Evolutionary conservation across 495 filamentous ascomycete species (phyloP), one percentile per base, ranked within the genome.

Genomic region (Penicillium silybi): DNA sequence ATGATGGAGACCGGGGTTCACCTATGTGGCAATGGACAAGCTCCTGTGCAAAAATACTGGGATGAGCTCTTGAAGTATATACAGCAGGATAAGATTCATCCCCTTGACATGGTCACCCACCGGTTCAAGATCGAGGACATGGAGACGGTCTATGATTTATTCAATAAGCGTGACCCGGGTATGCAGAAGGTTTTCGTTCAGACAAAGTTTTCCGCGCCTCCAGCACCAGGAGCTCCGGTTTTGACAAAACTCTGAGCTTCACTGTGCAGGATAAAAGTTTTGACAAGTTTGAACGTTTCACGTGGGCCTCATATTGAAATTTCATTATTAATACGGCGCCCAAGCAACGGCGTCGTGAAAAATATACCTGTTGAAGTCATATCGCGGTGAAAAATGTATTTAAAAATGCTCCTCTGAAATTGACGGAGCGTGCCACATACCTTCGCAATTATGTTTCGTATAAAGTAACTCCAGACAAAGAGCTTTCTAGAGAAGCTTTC

Each of bases 11-110:
- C 54, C 16, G 88, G 89, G 17, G 82, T 92, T 54, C 80, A 81
- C 0, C 75, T 92, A 18, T 84, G 85, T 48, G 87, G 89, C 38
- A 87, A 88, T 61, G 88, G 89, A 2, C 89, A 92, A 65, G 84
- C 86, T 2, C 87, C 87, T 0, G 87, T 92, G 4, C 87, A 90
- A 45, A 78, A 80, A 49, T 91, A 92, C 67, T 91, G 85, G 87
- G 71, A 85, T 23, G 72, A 87, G 0, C 67, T 91, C 35, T 70
- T 89, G 23, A 64, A 75, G 48, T 82, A 78, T 80, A 83, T 91
- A 39, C 72, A 80, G 62, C 63, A 62, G 1, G 83, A 82, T 16
- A 71, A 82, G 46, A 81, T 90, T 32, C 82, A 92, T 41, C 86
- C 88, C 1, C 63, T 80, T 0, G 81, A 83, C 64, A 90, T 91